Conservation (phyloP, 306 rosid genomes). For the Cicer bijugum region DNA sequence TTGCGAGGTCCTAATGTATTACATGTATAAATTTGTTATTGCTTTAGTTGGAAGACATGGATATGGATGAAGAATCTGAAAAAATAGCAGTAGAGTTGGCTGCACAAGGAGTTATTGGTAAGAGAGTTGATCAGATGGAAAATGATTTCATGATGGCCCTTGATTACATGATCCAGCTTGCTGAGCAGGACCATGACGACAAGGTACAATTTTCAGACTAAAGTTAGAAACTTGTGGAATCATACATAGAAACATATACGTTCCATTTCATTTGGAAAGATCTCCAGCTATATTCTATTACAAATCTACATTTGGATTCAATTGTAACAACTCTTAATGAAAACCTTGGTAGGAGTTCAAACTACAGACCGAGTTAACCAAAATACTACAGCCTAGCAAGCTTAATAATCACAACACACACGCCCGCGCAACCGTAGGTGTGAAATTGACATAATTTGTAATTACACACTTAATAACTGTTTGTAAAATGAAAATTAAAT, state of each 20-base stretch:
- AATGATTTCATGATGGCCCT: slow-evolving; percentile 88
- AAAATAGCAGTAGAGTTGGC: slow-evolving; percentile 94
- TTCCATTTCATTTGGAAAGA: background rate
- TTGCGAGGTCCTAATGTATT: background rate
- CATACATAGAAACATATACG: slow-evolving; percentile 11
- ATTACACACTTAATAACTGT: no score
- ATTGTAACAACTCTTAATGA: no score
- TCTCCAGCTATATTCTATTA: background rate
- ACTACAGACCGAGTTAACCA: no score
- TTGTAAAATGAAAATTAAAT: no score
- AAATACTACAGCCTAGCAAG: no score
- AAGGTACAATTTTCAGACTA: slow-evolving; percentile 58
- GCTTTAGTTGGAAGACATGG: slow-evolving; percentile 82
- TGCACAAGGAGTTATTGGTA: slow-evolving; percentile 96
- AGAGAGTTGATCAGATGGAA: slow-evolving; percentile 96
- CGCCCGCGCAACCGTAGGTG: background rate
- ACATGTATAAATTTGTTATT: slow-evolving; percentile 17
- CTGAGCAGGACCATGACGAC: slow-evolving; percentile 82
- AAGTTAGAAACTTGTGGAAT: background rate
- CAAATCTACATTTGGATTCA: background rate
- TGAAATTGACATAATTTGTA: background rate
- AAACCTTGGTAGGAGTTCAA: no score
- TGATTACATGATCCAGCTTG: slow-evolving; percentile 89
- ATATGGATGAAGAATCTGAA: slow-evolving; percentile 86
- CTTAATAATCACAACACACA: background rate